Conservation (phyloP, 75 land plant genomes). For the Gnetum montanum region DNA sequence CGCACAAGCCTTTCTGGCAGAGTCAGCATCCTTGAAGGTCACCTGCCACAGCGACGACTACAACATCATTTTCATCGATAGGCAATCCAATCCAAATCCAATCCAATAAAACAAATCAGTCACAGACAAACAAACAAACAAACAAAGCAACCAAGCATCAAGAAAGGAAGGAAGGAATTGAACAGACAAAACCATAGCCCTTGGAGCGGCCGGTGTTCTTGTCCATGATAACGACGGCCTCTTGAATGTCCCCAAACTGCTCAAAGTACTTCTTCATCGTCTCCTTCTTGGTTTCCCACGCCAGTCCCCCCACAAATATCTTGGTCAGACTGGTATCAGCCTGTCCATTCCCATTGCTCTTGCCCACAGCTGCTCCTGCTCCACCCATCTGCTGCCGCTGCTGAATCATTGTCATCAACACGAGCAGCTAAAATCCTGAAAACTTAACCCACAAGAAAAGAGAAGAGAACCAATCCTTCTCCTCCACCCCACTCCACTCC, state of each 20-base stretch:
- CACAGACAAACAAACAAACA: neutral
- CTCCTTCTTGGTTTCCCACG: constrained; percentile 82
- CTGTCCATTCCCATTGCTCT: constrained; percentile 17
- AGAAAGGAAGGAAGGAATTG: neutral
- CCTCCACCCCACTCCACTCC: too few species aligned
- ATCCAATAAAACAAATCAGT: neutral
- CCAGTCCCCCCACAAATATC: constrained; percentile 76
- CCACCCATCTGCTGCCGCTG: neutral
- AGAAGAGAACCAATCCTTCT: too few species aligned
- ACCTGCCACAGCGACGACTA: constrained; percentile 27
- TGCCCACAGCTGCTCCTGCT: neutral
- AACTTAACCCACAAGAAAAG: too few species aligned
- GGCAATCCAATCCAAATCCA: neutral
- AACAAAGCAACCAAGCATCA: neutral
- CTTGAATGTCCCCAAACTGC: constrained; percentile 77
- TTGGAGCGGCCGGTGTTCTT: constrained; percentile 81
- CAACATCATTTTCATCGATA: neutral
- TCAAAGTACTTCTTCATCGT: constrained; percentile 67
- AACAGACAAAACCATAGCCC: constrained; percentile 84
- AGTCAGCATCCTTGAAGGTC: constrained; percentile 73
- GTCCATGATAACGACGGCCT: constrained; percentile 82
- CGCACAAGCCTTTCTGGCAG: constrained; percentile 71
- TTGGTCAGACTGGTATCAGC: constrained; percentile 78
- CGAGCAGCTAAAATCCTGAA: too few species aligned
- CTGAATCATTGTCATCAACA: too few species aligned